phyloP scores from a whole-genome alignment of 2,329 filamentous ascomycete species.

The Lithohypha guttulata region DNA sequence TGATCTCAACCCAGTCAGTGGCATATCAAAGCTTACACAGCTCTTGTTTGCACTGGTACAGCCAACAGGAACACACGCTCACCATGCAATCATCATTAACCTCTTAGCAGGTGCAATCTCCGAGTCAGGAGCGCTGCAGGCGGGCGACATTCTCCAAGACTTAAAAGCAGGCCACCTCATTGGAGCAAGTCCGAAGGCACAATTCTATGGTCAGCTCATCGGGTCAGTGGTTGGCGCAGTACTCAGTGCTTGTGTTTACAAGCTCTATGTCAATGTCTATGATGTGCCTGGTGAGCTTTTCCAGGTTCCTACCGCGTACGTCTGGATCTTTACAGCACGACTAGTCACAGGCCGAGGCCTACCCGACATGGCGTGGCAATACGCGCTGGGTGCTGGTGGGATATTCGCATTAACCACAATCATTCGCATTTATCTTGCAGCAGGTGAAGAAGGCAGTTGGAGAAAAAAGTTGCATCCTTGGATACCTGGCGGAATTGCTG shows the following conservation, averaged over 20 bases:
- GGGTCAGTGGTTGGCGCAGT: constrained; percentile 78
- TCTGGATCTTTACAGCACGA: constrained; percentile 94
- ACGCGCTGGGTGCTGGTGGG: constrained; percentile 61
- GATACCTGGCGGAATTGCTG: constrained; percentile 86
- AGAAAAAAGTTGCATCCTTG: constrained; percentile 34
- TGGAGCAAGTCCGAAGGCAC: constrained; percentile 82
- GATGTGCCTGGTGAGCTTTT: constrained; percentile 79
- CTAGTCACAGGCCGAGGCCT: constrained; percentile 85
- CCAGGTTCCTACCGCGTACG: constrained; percentile 85
- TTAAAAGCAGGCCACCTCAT: constrained; percentile 91
- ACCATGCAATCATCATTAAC: constrained; percentile 87
- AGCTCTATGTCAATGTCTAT: constrained; percentile 83
- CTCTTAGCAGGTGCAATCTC: constrained; percentile 83
- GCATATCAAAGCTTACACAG: constrained; percentile 93
- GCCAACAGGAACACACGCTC: constrained; percentile 65
- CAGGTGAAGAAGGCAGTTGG: constrained; percentile 16
- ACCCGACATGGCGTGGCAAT: constrained; percentile 71
- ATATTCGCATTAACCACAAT: constrained; percentile 64
- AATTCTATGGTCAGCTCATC: constrained; percentile 94
- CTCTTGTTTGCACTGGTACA: constrained; percentile 88
- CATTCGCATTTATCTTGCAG: constrained; percentile 45
- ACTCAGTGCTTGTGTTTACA: constrained; percentile 76
- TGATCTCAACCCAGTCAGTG: constrained; percentile 89
- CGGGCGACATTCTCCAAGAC: constrained; percentile 93
- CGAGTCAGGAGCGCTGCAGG: constrained; percentile 78